Evolutionary conservation across 2,329 filamentous ascomycete species (phyloP).

Genomic region (Aquanectria penicillioides): DNA sequence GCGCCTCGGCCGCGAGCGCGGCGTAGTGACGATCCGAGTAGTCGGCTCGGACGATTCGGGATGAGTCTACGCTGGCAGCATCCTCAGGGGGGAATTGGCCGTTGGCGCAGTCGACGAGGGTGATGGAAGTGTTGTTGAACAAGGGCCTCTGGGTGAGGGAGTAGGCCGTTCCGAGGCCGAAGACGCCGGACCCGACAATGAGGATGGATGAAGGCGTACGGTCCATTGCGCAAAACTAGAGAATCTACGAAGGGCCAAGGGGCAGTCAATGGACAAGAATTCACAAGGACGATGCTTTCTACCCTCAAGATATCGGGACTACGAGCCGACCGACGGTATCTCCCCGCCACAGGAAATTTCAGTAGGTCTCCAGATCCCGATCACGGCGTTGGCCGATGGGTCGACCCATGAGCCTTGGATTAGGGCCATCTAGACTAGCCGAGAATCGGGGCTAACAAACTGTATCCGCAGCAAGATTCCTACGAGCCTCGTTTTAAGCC

Average conservation of each 20-base stretch:
- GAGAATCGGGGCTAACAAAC: constrained; percentile 34
- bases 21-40: constrained; percentile 85
- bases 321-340: neutral
- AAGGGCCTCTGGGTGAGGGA: constrained; percentile 71
- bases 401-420: constrained; percentile 23
- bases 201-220: constrained; percentile 63
- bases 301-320: neutral
- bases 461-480: neutral
- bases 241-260: constrained; percentile 1
- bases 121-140: constrained; percentile 65
- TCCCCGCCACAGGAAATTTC: constrained; percentile 30
- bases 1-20: constrained; percentile 75
- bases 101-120: constrained; percentile 66
- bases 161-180: constrained; percentile 71
- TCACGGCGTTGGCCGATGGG: constrained; percentile 36
- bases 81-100: constrained; percentile 69
- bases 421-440: constrained; percentile 22
- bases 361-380: constrained; percentile 34
- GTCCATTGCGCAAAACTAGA: constrained; percentile 40
- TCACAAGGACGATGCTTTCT: neutral
- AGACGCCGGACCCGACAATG: constrained; percentile 75
- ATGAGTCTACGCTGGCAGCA: constrained; percentile 69
- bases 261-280: constrained; percentile 15
- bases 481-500: constrained; percentile 2
- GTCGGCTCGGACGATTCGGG: constrained; percentile 75